A percentile compares a stretch with the other conserved stretches of the same genome.
phyloP scores from a whole-genome alignment of 768 basidiomycete genomes.

The Cyclocybe aegerita region DNA sequence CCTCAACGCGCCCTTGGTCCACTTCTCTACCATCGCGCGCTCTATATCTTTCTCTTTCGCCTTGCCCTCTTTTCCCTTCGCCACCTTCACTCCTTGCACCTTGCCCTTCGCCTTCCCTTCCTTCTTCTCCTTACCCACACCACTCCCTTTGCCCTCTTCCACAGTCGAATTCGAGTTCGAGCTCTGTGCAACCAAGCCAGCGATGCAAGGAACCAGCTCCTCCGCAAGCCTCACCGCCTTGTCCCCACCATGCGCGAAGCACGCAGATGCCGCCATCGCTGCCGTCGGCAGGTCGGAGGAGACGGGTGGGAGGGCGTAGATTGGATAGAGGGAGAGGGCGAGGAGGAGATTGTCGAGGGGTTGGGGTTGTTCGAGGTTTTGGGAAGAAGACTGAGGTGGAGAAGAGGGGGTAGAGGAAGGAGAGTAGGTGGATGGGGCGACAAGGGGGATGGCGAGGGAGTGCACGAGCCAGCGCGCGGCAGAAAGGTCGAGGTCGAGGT shows the following conservation, averaged over 20 bases:
- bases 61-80: no score
- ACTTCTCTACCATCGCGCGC: no score
- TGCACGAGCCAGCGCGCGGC: slow-evolving; percentile 60
- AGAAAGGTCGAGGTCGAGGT: slow-evolving; percentile 46
- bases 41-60: no score
- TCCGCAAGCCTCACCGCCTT: slow-evolving; percentile 26
- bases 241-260: slow-evolving; percentile 43
- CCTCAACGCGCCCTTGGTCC: no score
- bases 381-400: no score
- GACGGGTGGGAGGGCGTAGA: slow-evolving; percentile 54
- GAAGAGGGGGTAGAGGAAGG: no score
- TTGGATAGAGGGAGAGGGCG: slow-evolving; percentile 50
- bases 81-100: no score
- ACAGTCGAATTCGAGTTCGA: no score
- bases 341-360: slow-evolving; percentile 49
- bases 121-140: no score
- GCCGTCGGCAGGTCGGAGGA: slow-evolving; percentile 56
- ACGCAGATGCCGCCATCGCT: slow-evolving; percentile 56
- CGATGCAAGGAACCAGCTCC: slow-evolving; percentile 12
- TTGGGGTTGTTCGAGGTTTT: no score
- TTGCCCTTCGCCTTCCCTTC: no score
- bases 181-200: slow-evolving; percentile 5
- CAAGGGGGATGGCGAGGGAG: slow-evolving; percentile 39
- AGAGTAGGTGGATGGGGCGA: slow-evolving; percentile 40
- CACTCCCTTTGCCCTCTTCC: no score